Conservation (phyloP, 495 filamentous ascomycete species). For the Xanthoparmelia taractica region DNA sequence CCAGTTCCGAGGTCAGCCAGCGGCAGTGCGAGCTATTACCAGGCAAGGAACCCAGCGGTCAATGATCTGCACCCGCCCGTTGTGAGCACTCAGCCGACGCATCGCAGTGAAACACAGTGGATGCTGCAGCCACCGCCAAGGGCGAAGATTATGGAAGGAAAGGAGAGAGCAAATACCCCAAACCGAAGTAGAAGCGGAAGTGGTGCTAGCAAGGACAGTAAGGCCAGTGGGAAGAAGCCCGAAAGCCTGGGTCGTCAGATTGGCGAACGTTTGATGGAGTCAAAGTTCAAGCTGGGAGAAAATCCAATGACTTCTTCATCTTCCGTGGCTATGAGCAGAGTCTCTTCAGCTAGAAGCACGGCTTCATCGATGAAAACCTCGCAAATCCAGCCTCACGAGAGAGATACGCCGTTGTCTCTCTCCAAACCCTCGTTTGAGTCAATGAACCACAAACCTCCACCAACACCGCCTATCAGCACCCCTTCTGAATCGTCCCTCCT, state of each 20-base stretch:
- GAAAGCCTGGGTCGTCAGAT: constrained; percentile 35
- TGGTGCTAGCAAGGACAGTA: constrained; percentile 33
- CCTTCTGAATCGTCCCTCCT: constrained; percentile 6
- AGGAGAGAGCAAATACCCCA: constrained; percentile 40
- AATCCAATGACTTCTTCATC: constrained; percentile 7
- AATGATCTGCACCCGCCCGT: constrained; percentile 84
- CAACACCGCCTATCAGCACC: constrained; percentile 8
- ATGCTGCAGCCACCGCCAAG: constrained; percentile 85
- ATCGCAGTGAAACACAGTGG: constrained; percentile 66
- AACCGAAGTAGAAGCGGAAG: constrained; percentile 47
- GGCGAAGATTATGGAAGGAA: constrained; percentile 81
- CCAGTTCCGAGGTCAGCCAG: constrained; percentile 45
- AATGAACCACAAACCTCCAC: constrained; percentile 6
- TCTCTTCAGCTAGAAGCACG: constrained; percentile 13
- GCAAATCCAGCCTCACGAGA: constrained; percentile 23
- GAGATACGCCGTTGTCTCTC: constrained; percentile 12
- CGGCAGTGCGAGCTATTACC: constrained; percentile 50
- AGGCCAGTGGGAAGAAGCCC: constrained; percentile 12
- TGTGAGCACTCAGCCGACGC: constrained; percentile 62
- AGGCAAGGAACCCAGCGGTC: constrained; percentile 65
- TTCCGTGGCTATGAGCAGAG: constrained; percentile 19
- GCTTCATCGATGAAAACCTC: neutral
- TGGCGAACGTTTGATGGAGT: constrained; percentile 30
- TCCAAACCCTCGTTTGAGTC: constrained; percentile 4
- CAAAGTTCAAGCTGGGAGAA: constrained; percentile 29